Percentiles rank a stretch among this genome's conserved stretches.
phyloP scores from a whole-genome alignment of 495 filamentous ascomycete species.

The Amorphotheca resinae region DNA sequence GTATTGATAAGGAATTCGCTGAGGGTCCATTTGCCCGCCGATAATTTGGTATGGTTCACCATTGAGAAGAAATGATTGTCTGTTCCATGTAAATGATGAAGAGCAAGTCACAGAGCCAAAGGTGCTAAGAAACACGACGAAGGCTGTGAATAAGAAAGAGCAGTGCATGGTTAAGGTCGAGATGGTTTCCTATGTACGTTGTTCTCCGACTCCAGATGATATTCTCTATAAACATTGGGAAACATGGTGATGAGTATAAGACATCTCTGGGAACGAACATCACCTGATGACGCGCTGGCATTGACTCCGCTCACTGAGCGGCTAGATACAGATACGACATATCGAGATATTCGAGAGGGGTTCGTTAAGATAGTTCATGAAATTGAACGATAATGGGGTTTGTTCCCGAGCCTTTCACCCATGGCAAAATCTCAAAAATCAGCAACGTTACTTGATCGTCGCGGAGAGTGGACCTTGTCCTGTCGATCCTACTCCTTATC shows the following conservation, averaged over 20 bases:
- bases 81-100: neutral
- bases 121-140: neutral
- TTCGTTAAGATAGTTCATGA: too few species aligned
- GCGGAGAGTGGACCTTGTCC: neutral
- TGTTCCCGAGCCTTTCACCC: too few species aligned
- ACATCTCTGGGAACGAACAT: too few species aligned
- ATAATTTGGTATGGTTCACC: constrained; percentile 32
- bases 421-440: neutral
- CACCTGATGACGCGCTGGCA: neutral
- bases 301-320: neutral
- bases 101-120: neutral
- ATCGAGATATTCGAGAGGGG: neutral
- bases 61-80: constrained; percentile 27
- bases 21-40: constrained; percentile 39
- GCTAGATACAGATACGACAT: neutral
- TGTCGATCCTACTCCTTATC: too few species aligned
- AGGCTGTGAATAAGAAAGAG: neutral
- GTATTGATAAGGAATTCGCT: constrained; percentile 30
- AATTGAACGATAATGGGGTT: too few species aligned
- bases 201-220: too few species aligned
- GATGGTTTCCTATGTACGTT: too few species aligned
- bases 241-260: too few species aligned
- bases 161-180: neutral
- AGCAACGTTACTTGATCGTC: neutral
- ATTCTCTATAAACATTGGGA: too few species aligned